Conservation (phyloP, 352 stramenopile species). For the Phytophthora parvispora region DNA sequence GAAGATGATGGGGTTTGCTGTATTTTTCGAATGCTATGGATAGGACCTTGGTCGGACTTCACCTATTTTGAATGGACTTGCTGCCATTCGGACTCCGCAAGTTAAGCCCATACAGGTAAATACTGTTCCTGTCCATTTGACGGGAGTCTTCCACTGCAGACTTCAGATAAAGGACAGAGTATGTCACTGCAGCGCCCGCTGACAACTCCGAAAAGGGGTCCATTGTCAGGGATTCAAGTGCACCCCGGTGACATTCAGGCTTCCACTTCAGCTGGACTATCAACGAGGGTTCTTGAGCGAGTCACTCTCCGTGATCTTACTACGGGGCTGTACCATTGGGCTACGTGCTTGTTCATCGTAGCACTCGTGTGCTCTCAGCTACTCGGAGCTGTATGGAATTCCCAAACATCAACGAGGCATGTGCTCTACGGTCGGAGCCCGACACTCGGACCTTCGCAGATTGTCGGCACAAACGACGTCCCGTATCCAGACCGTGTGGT, state of each 20-base stretch:
- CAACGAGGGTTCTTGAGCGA: background rate
- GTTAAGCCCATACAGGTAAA: too few relatives aligned
- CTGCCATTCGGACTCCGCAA: too few relatives aligned
- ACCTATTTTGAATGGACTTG: too few relatives aligned
- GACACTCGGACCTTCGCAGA: slow-evolving; percentile 14
- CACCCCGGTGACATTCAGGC: background rate
- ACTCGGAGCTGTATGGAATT: slow-evolving; percentile 41
- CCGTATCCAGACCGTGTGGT: slow-evolving; percentile 56
- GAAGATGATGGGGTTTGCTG: too few relatives aligned
- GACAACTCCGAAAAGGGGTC: background rate
- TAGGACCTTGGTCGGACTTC: too few relatives aligned
- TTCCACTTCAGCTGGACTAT: background rate
- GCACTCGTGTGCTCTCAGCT: slow-evolving; percentile 45
- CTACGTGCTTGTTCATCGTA: background rate
- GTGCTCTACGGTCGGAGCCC: slow-evolving; percentile 23
- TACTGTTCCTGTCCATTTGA: too few relatives aligned
- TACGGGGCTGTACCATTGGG: slow-evolving; percentile 18
- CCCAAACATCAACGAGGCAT: background rate
- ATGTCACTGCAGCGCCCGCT: background rate
- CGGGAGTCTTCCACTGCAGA: background rate
- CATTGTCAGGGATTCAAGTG: slow-evolving; percentile 1
- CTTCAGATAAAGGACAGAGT: too few relatives aligned
- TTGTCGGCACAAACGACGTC: slow-evolving; percentile 54
- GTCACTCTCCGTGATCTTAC: slow-evolving; percentile 3
- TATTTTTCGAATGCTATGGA: too few relatives aligned